A percentile compares a stretch with the other conserved stretches of the same genome.
Conservation (phyloP, 179 eudicot genomes). For the Dionaea muscipula region DNA sequence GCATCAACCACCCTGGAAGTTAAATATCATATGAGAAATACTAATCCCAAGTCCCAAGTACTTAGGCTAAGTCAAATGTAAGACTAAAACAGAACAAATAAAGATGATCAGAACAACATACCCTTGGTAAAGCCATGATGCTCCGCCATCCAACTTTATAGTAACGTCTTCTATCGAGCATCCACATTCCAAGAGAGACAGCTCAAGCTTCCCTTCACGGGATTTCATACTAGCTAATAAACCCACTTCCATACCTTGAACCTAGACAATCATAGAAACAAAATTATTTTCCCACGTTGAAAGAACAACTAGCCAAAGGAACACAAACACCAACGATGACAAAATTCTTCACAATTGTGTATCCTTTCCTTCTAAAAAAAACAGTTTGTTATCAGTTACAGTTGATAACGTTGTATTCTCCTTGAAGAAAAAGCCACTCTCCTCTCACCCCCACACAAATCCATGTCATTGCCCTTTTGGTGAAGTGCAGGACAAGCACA, state of each 20-base stretch:
- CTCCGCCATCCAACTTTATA: constrained; percentile 73
- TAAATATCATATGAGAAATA: constrained; percentile 8
- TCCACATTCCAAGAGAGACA: constrained; percentile 56
- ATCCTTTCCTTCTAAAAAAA: too few species aligned
- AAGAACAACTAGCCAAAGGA: background rate
- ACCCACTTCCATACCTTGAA: constrained; percentile 77
- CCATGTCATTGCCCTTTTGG: too few species aligned
- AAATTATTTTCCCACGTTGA: constrained; percentile 9
- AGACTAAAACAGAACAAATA: too few species aligned
- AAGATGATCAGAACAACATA: constrained; percentile 21
- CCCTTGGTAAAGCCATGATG: constrained; percentile 99
- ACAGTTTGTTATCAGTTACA: too few species aligned
- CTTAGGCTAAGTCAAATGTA: too few species aligned
- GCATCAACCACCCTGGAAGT: constrained; percentile 69
- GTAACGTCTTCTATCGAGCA: constrained; percentile 60
- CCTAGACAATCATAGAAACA: constrained; percentile 35
- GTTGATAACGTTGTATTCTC: too few species aligned
- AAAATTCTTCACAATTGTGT: background rate
- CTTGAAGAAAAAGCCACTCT: too few species aligned
- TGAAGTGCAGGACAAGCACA: too few species aligned
- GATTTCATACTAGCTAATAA: constrained; percentile 42
- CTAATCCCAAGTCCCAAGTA: too few species aligned
- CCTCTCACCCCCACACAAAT: too few species aligned
- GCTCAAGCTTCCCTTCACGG: constrained; percentile 40
- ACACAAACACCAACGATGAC: background rate